A percentile compares a stretch with the other conserved stretches of the same genome.
phyloP scores from a whole-genome alignment of 108 stramenopile genomes.

The Fragilaria radians region DNA sequence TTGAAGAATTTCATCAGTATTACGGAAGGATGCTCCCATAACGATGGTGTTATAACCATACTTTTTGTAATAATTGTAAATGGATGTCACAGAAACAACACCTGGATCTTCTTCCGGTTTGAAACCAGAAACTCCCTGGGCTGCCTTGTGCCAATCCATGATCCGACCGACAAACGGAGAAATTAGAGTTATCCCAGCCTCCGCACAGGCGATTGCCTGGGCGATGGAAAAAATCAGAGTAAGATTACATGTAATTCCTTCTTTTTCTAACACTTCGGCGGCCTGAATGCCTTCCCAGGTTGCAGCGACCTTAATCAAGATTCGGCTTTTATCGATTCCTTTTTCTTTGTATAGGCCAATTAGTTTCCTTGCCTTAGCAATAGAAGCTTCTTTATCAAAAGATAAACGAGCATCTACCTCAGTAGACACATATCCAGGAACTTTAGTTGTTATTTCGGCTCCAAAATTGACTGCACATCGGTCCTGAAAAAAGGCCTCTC shows the following conservation, averaged over 20 bases:
- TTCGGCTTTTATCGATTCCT: slow-evolving; percentile 89
- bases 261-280: slow-evolving; percentile 87
- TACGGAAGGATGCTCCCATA: slow-evolving; percentile 98
- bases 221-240: slow-evolving; percentile 94
- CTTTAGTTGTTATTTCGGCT: slow-evolving; percentile 93
- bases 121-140: slow-evolving; percentile 66
- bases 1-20: slow-evolving; percentile 78
- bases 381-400: slow-evolving; percentile 94
- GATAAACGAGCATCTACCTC: slow-evolving; percentile 99
- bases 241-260: slow-evolving; percentile 98
- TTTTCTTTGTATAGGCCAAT: slow-evolving; percentile 89
- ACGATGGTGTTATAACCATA: slow-evolving; percentile 94
- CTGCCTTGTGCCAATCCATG: slow-evolving; percentile 96
- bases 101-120: slow-evolving; percentile 91
- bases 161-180: slow-evolving; percentile 99
- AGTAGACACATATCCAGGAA: slow-evolving; percentile 98
- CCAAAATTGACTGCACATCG: slow-evolving; percentile 97
- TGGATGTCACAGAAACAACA: slow-evolving; percentile 84
- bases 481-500: slow-evolving; percentile 55
- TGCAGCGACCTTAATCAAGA: slow-evolving; percentile 97
- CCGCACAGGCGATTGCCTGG: slow-evolving; percentile 97
- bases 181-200: slow-evolving; percentile 94
- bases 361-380: slow-evolving; percentile 90
- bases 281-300: slow-evolving; percentile 99
- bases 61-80: slow-evolving; percentile 99